Base-by-base conservation (phyloP, 2,329 filamentous ascomycete genomes). In the Arthroderma sp. region DNA sequence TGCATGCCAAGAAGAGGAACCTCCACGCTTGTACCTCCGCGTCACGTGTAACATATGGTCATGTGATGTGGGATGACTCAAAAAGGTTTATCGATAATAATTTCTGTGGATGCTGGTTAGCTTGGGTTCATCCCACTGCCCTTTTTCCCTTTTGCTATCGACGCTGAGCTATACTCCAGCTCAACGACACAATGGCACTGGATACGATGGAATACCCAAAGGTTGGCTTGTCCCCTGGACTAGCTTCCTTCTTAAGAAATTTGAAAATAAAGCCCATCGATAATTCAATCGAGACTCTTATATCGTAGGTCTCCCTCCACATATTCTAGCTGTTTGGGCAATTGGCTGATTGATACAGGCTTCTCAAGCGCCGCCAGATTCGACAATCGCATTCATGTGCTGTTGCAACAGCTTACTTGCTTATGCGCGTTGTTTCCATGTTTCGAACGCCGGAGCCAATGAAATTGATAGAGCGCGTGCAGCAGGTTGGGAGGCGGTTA, bases 281-380 rank as follows among this genome's bases (percentile, higher is more conserved):
- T 9, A 38, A 42, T 29, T 49, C 48, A 29, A 49, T 45, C 29
- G 45, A 49, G 36, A 49, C 40, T 10, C 39, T 49, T 15, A 47
- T 49, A 32, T 45, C 48, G 48, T 47, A 29, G 7, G 48, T 45
- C 31, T 41, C 15, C 37, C 33, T 15, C 5, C 8, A 30, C n/a
- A 27, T 36, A 22, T 11, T 6, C 10, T 4, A 30, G 9, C 9
- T 10, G 10, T 10, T 34, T 28, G 37, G 9, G 15, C 33, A 48
- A 42, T 49, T 39, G 48, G 11, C 38, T 42, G 40, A 32, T 7
- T 5, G 30, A n/a, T 15, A 40, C 55, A 91, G 85, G 43, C 79
- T 95, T 15, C 75, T 98, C 52, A 95, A 94, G 65, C 75, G 88
- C 61, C 75, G 88, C 55, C 89, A 96, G 61, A 94, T 98, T 57